phyloP scores from a whole-genome alignment of 1,139 yeast species.

The Suhomyces bolitotheri region DNA sequence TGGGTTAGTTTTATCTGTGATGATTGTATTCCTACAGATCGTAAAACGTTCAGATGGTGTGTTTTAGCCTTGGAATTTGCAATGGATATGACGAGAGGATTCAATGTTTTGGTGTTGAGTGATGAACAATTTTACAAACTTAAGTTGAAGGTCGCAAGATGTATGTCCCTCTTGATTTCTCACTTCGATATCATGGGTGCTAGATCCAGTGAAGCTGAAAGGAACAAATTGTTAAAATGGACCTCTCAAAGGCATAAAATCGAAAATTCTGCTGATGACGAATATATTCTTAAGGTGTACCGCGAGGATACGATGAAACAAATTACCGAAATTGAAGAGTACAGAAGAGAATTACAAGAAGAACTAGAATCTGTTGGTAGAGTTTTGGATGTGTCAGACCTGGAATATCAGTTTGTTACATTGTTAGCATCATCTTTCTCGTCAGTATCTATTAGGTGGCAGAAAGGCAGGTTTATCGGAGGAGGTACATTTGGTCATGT shows the following conservation, averaged over 20 bases:
- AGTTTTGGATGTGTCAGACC: conserved; percentile 83
- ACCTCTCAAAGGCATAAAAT: conserved; percentile 47
- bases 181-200: conserved; percentile 99
- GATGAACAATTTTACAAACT: conserved; percentile 74
- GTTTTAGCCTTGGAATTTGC: conserved; percentile 94
- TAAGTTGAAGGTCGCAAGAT: conserved; percentile 85
- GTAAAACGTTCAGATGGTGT: conserved; percentile 93
- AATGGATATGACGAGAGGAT: conserved; percentile 91
- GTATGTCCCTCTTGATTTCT: conserved; percentile 89
- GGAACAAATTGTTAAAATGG: conserved; percentile 54
- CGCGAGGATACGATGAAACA: conserved; percentile 61
- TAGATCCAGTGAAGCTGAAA: conserved; percentile 81
- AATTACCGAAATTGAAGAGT: conserved; percentile 58
- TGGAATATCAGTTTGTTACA: conserved; percentile 84
- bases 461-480: conserved; percentile 89
- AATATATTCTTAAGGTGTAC: conserved; percentile 53
- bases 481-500: conserved; percentile 97
- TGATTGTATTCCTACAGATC: conserved; percentile 90
- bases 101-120: conserved; percentile 76
- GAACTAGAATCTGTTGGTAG: conserved; percentile 69
- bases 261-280: conserved; percentile 62
- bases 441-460: conserved; percentile 94
- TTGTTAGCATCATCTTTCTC: conserved; percentile 88
- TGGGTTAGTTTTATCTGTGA: conserved; percentile 95
- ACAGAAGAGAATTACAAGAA: conserved; percentile 51